These are phyloP conservation scores for Gremmenia infestans DNA, from an alignment of 2,329 filamentous ascomycete species.

Conservation along the genomic window DNA sequence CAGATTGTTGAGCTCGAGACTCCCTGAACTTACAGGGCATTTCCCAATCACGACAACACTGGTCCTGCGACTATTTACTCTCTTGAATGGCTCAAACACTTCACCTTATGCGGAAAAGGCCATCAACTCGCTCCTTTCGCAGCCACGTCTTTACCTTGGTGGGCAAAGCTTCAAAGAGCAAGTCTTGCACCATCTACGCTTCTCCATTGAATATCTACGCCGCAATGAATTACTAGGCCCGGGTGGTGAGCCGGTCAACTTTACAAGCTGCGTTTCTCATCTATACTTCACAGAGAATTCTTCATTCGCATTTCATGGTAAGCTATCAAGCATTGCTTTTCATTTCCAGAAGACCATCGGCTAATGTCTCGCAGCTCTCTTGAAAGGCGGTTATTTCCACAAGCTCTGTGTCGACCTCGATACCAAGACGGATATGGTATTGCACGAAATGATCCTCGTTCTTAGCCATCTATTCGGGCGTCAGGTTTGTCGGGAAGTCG, in stretches of 20 bases:
- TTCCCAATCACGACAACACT: conserved; percentile 73
- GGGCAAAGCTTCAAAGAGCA: conserved; percentile 63
- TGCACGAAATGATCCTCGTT: conserved; percentile 61
- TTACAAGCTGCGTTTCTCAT: conserved; percentile 65
- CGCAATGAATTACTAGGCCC: conserved; percentile 60
- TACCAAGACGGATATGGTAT: conserved; percentile 41
- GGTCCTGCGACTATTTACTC: conserved; percentile 61
- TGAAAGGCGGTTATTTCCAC: conserved; percentile 67
- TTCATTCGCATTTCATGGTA: conserved; percentile 67
- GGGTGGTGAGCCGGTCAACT: conserved; percentile 62
- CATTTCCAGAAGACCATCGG: background rate
- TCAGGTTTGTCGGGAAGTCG: conserved; percentile 44
- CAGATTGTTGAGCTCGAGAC: conserved; percentile 65
- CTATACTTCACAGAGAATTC: conserved; percentile 74
- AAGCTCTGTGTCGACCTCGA: conserved; percentile 55
- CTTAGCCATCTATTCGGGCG: conserved; percentile 68
- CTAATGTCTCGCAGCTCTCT: conserved; percentile 40
- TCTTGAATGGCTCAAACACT: conserved; percentile 61
- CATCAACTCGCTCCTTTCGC: conserved; percentile 63
- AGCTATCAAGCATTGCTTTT: conserved; percentile 1
- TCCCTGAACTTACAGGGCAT: conserved; percentile 71
- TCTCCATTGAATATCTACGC: conserved; percentile 75
- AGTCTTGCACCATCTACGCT: conserved; percentile 70
- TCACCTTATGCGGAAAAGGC: conserved; percentile 57
- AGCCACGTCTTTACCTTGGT: conserved; percentile 65